These are phyloP conservation scores for Bryoerythrophyllum caledonicum DNA, from an alignment of 225 moss, liverwort and hornwort species.

Conservation along the genomic window DNA sequence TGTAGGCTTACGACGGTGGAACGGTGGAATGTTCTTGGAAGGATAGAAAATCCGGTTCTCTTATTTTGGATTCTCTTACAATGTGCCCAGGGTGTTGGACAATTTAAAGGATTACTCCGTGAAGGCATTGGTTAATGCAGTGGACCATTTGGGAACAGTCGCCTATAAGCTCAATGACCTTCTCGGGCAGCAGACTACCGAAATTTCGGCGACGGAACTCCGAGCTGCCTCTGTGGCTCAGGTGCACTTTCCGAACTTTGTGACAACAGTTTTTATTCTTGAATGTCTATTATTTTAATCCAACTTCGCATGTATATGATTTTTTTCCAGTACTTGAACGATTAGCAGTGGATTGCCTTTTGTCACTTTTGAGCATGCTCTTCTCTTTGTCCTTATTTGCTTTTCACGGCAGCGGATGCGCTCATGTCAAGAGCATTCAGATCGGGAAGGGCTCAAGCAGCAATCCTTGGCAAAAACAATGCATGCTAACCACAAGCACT, in stretches of 20 bases:
- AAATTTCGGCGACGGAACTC: conserved; percentile 84
- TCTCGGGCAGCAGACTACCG: conserved; percentile 79
- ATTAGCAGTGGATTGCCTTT: not conserved
- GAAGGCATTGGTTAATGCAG: conserved; percentile 95
- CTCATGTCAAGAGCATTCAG: conserved; percentile 99
- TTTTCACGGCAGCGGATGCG: conserved; percentile 76
- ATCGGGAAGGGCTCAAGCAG: conserved; percentile 98
- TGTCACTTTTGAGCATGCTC: conserved; percentile 9
- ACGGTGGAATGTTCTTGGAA: not conserved
- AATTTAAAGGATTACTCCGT: conserved; percentile 97
- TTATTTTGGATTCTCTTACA: conserved; percentile 5
- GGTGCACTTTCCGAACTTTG: conserved; percentile 33
- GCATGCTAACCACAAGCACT: conserved; percentile 95
- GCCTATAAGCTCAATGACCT: conserved; percentile 98
- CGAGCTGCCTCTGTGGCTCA: conserved; percentile 89
- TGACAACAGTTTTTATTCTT: not conserved
- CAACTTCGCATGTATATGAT: not conserved
- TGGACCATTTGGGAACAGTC: conserved; percentile 97
- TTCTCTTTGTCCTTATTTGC: conserved; percentile 22
- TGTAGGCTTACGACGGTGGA: conserved; percentile 1
- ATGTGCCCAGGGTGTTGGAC: conserved; percentile 80
- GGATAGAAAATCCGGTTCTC: not conserved
- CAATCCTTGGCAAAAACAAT: conserved; percentile 96
- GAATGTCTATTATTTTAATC: not conserved
- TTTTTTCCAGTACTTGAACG: not conserved